Percentiles rank a stretch among this genome's conserved stretches.
Conservation (phyloP, 2,329 filamentous ascomycete genomes). For the Apiospora sp. region DNA sequence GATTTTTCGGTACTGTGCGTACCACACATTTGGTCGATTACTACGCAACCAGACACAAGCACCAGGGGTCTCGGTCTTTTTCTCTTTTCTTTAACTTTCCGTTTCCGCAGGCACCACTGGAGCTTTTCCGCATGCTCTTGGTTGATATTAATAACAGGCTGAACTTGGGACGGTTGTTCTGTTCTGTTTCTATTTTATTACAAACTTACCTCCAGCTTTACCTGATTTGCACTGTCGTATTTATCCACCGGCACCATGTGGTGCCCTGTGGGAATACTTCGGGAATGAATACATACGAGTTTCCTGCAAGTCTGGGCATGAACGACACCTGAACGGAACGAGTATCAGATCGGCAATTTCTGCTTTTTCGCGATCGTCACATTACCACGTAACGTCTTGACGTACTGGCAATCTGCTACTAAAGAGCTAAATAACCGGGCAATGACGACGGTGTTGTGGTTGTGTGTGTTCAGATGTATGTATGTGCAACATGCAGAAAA, state of each 20-base stretch:
- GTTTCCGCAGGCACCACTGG: neutral
- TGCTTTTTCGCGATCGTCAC: neutral
- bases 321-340: constrained; percentile 5
- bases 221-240: neutral
- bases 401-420: no score
- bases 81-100: neutral
- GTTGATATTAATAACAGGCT: neutral
- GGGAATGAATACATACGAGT: neutral
- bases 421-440: no score
- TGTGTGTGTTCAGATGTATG: neutral
- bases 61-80: neutral
- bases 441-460: neutral
- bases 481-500: neutral
- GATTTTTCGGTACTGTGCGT: constrained; percentile 12
- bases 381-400: neutral
- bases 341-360: constrained; percentile 9
- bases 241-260: neutral
- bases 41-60: neutral
- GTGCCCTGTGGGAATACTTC: neutral
- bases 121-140: neutral
- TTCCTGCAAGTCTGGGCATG: constrained; percentile 5
- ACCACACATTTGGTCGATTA: neutral
- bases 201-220: neutral
- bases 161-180: no score
- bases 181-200: neutral